Evolutionary conservation across 305 asterid species (phyloP).

Genomic region (Solanum hybrid): DNA sequence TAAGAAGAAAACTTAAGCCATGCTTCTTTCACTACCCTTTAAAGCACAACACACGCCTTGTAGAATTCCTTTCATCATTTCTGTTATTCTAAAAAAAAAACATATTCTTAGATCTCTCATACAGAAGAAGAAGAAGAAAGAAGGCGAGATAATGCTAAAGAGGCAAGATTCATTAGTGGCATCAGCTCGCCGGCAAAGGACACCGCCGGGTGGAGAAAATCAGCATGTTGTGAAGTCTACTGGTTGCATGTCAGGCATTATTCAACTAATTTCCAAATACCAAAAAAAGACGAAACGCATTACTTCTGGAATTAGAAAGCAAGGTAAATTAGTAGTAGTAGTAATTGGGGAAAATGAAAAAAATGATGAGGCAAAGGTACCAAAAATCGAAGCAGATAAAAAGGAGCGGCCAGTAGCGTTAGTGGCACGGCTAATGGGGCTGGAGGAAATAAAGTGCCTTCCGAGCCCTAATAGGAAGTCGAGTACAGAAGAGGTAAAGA

Average conservation of each 20-base stretch:
- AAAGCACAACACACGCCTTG: background rate
- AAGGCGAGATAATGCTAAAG: slow-evolving; percentile 26
- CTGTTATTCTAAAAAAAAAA: too few species aligned
- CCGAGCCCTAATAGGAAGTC: background rate
- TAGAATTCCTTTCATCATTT: background rate
- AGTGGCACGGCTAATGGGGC: slow-evolving; percentile 68
- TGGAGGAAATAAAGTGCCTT: slow-evolving; percentile 31
- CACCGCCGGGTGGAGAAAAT: slow-evolving; percentile 10
- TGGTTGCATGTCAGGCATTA: slow-evolving; percentile 80
- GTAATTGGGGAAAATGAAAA: slow-evolving; percentile 12
- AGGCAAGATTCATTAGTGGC: slow-evolving; percentile 71
- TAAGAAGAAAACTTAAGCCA: background rate
- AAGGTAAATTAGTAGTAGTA: slow-evolving; percentile 15
- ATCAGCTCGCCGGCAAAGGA: slow-evolving; percentile 44
- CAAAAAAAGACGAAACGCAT: slow-evolving; percentile 56
- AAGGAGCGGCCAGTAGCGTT: slow-evolving; percentile 22
- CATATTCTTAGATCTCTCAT: background rate
- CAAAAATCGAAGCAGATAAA: slow-evolving; percentile 29
- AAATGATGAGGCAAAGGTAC: background rate
- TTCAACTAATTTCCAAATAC: slow-evolving; percentile 58
- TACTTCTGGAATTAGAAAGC: slow-evolving; percentile 53
- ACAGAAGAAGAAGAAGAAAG: background rate
- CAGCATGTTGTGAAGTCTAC: slow-evolving; percentile 44
- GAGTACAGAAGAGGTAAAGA: slow-evolving; percentile 27
- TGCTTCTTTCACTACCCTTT: background rate